phyloP scores from a whole-genome alignment of 306 rosid species.

The Dalbergia cultrata region DNA sequence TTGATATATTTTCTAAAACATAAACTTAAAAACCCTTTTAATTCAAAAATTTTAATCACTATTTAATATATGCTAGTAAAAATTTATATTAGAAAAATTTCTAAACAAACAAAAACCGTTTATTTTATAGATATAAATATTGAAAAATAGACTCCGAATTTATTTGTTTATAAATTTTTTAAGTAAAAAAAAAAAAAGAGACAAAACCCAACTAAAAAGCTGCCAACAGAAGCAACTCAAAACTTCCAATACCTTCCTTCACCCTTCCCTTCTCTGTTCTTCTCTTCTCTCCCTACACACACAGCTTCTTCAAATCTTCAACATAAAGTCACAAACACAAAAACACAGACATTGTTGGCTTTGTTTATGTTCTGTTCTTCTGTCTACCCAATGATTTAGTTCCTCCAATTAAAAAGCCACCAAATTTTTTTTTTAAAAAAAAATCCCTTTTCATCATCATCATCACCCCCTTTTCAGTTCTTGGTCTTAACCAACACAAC shows the following conservation, averaged over 20 bases:
- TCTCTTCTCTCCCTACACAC: neutral
- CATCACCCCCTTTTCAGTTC: conserved; percentile 29
- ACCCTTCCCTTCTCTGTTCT: neutral
- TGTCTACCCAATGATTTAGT: conserved; percentile 13
- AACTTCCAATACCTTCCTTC: conserved; percentile 33
- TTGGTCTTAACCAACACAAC: neutral
- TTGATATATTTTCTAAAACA: too few species aligned
- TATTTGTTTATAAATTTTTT: too few species aligned
- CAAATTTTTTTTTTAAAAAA: neutral
- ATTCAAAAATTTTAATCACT: too few species aligned
- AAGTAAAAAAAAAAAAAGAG: neutral
- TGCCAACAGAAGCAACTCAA: neutral
- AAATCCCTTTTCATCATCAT: conserved; percentile 6
- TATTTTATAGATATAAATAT: too few species aligned
- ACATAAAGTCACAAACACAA: neutral
- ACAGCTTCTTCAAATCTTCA: conserved; percentile 18
- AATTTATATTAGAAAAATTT: too few species aligned
- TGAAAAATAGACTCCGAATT: too few species aligned
- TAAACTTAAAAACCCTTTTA: too few species aligned
- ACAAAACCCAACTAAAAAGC: conserved; percentile 39
- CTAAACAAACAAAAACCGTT: too few species aligned
- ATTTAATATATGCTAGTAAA: too few species aligned
- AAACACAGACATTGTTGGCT: neutral
- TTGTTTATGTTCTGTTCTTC: neutral
- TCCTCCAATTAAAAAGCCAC: neutral